Base-by-base conservation (phyloP, 1,284 basidiomycete species). In the Trametes polyzona region DNA sequence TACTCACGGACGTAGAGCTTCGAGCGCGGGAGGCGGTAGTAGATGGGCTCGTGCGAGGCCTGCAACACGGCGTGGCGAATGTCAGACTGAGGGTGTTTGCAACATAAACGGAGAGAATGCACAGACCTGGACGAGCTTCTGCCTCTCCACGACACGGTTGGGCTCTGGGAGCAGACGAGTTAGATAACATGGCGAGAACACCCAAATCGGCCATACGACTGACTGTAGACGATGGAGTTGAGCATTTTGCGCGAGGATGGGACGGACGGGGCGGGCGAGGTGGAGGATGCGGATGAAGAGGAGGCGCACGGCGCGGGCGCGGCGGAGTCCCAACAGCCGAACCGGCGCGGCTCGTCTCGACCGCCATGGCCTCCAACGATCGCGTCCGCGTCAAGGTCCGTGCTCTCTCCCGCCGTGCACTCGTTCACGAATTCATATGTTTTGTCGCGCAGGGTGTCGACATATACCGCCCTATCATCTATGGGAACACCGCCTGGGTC, bases 401-500 rank as follows among this genome's bases (percentile, higher is more conserved):
- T 80, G 51, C 56, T 33, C 33, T 19, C 61, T 52, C 50, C 41
- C 43, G 30, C 21, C 37, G 30, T 30, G 35, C n/a, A 47, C 4
- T 44, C 23, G 39, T 26, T 12, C 19, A 7, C 17, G 49, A 51
- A 32, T 55, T 32, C 17, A 53, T 43, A 36, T 55, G 36, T 41
- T 42, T 11, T 35, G 11, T 16, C 12, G 19, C 59, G 51, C 57
- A 97, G 95, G 95, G 95, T 46, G 76, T 98, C 30, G 90, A 86
- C 65, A 93, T 99, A 55, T 88, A 89, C 71, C 83, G 97, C 41
- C 93, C 95, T 0, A 87, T 99, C 64, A 92, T 98, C 60, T 98
- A 98, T 74, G 97, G 97, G 53, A 98, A 97, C 69, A 93, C 91
- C n/a, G 93, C 96, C 11, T 83, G 86, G 1, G 86, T 96, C 27